Evolutionary conservation across 768 basidiomycete species (phyloP), one percentile per base, ranked within the genome.

Genomic region (Panaeolus cyanescens): DNA sequence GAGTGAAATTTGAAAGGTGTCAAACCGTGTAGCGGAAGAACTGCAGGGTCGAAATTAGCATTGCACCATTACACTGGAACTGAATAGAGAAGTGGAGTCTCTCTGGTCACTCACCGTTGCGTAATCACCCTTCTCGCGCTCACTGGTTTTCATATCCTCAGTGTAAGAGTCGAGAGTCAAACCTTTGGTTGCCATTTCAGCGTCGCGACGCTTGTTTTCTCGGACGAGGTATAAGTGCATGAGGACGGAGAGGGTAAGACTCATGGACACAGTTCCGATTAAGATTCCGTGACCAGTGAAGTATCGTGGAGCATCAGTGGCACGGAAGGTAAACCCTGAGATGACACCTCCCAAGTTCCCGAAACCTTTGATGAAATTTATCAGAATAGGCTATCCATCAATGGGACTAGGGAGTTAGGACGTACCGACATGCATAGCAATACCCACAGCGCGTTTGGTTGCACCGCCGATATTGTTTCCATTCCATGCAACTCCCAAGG

Each of bases 401-500:
- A 50, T 28, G 45, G 25, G 12, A 30, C 22, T 15, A 50, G 25
- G 25, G n/a, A 50, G 9, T 9, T 30, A 7, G 2, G 31, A 68
- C 71, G 58, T 57, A 71, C 71, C 73, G 32, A 74, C 71, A 32
- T 73, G 72, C 72, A 74, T 72, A 12, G 72, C 73, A 61, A 74
- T 73, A 61, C 72, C 73, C 34, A 74, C 72, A 58, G 73, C 73
- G 10, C 73, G 70, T 54, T 73, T 74, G 32, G 72, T 74, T 19
- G 71, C 62, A 12, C 73, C 73, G 15, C 73, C 73, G 54, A 74
- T 73, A 61, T 73, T 73, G 59, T 74, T 74, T 30, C 73, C 71
- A 50, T 73, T 74, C 73, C 73, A 74, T 4, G 73, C 71, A 28
- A 74, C 72, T 58, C 70, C 71, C 69, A 69, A 69, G 30, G 72